A percentile compares a stretch with the other conserved stretches of the same genome.
Conservation (phyloP, 257 asterid genomes). For the Apocynum venetum region DNA sequence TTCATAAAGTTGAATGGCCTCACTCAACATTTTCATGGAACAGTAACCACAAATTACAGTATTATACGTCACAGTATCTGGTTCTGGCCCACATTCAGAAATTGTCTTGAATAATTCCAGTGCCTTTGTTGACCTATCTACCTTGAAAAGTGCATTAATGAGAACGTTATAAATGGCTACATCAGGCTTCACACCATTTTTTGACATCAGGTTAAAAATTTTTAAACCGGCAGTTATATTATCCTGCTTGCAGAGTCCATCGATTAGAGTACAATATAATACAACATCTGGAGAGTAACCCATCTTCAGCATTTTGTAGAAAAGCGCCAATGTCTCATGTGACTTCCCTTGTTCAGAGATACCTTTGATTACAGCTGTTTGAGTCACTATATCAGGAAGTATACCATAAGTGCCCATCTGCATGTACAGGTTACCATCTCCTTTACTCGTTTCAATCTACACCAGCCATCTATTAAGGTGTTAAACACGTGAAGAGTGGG, state of each 20-base stretch:
- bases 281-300: constrained; percentile 37
- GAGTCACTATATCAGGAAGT: constrained; percentile 36
- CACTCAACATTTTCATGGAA: constrained; percentile 15
- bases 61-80: constrained; percentile 19
- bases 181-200: constrained; percentile 32
- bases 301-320: constrained; percentile 37
- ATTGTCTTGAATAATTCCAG: constrained; percentile 33
- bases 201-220: constrained; percentile 31
- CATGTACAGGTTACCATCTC: constrained; percentile 21
- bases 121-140: constrained; percentile 25
- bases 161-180: constrained; percentile 35
- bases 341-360: constrained; percentile 24
- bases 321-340: constrained; percentile 20
- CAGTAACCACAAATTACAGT: constrained; percentile 24
- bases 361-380: constrained; percentile 28
- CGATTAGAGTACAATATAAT: constrained; percentile 32
- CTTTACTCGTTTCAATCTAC: constrained; percentile 30
- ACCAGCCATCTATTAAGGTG: constrained; percentile 39
- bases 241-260: constrained; percentile 36
- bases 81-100: constrained; percentile 12
- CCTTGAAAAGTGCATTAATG: constrained; percentile 27
- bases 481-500: constrained; percentile 33
- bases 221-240: constrained; percentile 28
- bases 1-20: constrained; percentile 13
- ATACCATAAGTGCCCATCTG: constrained; percentile 26